Base-by-base conservation (phyloP, 2,329 filamentous ascomycete genomes). In the Myriosclerotinia duriaeana region DNA sequence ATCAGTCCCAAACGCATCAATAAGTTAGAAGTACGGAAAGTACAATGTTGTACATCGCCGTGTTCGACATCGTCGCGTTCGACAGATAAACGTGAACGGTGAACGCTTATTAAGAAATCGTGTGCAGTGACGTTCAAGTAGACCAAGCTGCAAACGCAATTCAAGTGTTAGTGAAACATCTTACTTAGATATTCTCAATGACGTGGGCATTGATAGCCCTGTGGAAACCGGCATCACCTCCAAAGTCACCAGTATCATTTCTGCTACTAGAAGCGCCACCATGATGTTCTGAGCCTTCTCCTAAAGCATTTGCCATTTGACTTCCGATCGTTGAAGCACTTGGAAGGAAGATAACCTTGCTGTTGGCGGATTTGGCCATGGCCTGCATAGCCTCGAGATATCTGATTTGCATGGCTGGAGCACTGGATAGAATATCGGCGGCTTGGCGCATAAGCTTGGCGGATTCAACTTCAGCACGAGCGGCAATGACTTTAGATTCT, bases 371-470 rank as follows among this genome's bases (percentile, higher is more conserved):
- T 85, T 97, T 98, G 74, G 95, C 95, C 94, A 99, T 99, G 53
- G 92, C 87, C 78, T 98, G 95, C 94, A 98, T 98, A 5, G 95
- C 93, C 81, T 99, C 95, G 72, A 99, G 89, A 79, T 98, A 98
- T 72, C 93, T 85, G 81, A 97, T 97, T 81, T 97, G 93, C 95
- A 99, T 99, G 73, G 95, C 95, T 3, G 95, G 95, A 0, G 94
- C 94, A 20, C 88, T 92, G 70, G 87, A 91, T 60, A 99, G 80
- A 73, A 98, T 97, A 77, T 99, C 94, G 78, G 95, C 95, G 48
- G 95, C 94, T 80, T 95, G 88, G 75, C 89, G 86, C 91, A 92
- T 96, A 76, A 98, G 83, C 80, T 97, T 97, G 79, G 95, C 94
- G 64, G 89, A 89, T 80, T 99, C 95, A 76, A 99, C 95, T 82